A percentile compares a stretch with the other conserved stretches of the same genome.
Conservation (phyloP, 2,329 filamentous ascomycete genomes). For the Colletotrichum viniferum region DNA sequence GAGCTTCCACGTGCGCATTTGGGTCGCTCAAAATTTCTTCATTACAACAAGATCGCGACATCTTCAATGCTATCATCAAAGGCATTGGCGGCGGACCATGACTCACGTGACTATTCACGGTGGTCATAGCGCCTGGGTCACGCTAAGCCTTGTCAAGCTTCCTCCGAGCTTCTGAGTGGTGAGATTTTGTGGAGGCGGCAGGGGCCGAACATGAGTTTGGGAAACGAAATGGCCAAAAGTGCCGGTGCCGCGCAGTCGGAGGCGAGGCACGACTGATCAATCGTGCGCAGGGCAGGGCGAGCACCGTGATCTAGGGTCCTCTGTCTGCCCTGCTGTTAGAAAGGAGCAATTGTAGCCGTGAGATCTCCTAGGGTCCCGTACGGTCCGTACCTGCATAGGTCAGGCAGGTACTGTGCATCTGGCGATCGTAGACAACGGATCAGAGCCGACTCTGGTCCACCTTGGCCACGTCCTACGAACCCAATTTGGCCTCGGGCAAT, state of each 20-base stretch:
- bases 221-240: slow-evolving; percentile 1
- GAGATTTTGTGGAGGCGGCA: slow-evolving; percentile 17
- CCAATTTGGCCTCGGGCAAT: not conserved
- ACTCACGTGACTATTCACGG: slow-evolving; percentile 25
- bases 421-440: not conserved
- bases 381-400: not conserved
- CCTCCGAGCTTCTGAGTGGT: not conserved
- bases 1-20: not conserved
- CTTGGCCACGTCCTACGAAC: not conserved
- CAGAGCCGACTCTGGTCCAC: not conserved
- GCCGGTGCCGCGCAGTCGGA: not conserved
- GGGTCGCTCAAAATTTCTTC: not conserved
- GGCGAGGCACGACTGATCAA: not conserved
- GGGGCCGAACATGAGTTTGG: slow-evolving; percentile 2
- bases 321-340: not conserved
- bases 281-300: not conserved
- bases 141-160: slow-evolving; percentile 29
- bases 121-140: slow-evolving; percentile 32
- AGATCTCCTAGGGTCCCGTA: not conserved
- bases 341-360: not conserved
- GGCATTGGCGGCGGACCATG: not conserved
- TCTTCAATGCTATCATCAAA: not conserved
- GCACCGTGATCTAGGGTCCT: not conserved
- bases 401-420: not conserved
- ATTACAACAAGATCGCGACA: not conserved